A percentile compares a stretch with the other conserved stretches of the same genome.
These are phyloP conservation scores for Aspergillus eucalypticola DNA, from an alignment of 2,329 filamentous ascomycete species.

Conservation along the genomic window DNA sequence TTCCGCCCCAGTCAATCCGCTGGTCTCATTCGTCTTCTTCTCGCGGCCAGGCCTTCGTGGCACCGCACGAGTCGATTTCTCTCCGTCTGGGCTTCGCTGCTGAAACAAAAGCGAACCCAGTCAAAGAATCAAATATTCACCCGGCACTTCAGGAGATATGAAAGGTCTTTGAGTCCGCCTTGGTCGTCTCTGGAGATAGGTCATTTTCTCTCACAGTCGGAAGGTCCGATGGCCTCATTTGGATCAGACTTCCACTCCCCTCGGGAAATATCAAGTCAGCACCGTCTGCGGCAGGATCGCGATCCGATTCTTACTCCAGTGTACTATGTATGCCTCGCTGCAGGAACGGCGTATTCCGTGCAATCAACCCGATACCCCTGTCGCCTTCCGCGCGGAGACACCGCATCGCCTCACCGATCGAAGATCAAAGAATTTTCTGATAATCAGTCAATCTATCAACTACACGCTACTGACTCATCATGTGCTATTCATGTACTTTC, in stretches of 20 bases:
- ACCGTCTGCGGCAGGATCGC: background rate
- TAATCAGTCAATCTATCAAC: background rate
- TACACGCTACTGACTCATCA: background rate
- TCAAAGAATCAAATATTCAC: background rate
- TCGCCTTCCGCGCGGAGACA: background rate
- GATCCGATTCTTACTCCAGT: background rate
- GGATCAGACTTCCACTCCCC: background rate
- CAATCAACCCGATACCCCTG: background rate
- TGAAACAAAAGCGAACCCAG: background rate
- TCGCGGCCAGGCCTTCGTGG: slow-evolving; percentile 4
- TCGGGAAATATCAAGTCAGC: background rate
- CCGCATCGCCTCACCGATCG: background rate
- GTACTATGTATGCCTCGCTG: background rate
- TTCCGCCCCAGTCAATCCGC: slow-evolving; percentile 2
- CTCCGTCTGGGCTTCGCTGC: background rate
- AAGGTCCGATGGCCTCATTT: background rate
- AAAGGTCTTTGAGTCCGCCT: background rate
- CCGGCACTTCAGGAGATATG: background rate
- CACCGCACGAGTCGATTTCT: slow-evolving; percentile 1
- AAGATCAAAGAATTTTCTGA: background rate
- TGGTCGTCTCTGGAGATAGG: background rate
- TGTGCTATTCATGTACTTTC: background rate
- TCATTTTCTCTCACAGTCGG: background rate
- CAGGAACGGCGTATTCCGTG: background rate
- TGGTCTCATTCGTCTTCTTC: background rate